Evolutionary conservation across 345 rosid species (phyloP).

Genomic region (Camelina hispida): DNA sequence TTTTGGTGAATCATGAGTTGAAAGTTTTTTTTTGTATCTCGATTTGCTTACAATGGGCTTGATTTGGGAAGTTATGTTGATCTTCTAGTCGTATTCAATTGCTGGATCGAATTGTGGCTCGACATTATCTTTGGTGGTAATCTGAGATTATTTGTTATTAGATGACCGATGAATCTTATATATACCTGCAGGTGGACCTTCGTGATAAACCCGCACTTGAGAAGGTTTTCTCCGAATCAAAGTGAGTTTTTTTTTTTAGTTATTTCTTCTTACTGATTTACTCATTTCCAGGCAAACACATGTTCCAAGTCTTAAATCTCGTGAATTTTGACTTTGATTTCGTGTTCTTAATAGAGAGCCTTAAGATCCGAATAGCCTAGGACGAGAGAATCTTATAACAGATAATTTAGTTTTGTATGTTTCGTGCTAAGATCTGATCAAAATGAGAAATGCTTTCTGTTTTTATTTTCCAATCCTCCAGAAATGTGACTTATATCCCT

Average conservation of each 20-base stretch:
- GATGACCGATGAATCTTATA: slow-evolving; percentile 33
- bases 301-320: slow-evolving; percentile 17
- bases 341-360: slow-evolving; percentile 1
- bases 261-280: neutral
- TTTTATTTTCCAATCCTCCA: neutral
- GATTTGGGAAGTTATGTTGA: neutral
- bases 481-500: neutral
- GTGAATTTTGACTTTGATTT: slow-evolving; percentile 14
- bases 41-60: slow-evolving; percentile 5
- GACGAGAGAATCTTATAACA: neutral
- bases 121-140: neutral
- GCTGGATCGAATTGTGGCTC: slow-evolving; percentile 26
- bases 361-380: neutral
- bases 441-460: neutral
- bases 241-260: slow-evolving; percentile 52
- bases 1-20: slow-evolving; percentile 13
- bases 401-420: neutral
- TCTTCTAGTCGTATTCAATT: neutral
- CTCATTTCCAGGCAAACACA: slow-evolving; percentile 4
- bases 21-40: slow-evolving; percentile 16
- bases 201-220: slow-evolving; percentile 83
- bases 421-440: slow-evolving; percentile 35
- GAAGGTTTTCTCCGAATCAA: slow-evolving; percentile 63
- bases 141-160: neutral
- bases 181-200: slow-evolving; percentile 75